Evolutionary conservation across 805 yeast species (phyloP).

Genomic region (Starmerella gropengiesseri): DNA sequence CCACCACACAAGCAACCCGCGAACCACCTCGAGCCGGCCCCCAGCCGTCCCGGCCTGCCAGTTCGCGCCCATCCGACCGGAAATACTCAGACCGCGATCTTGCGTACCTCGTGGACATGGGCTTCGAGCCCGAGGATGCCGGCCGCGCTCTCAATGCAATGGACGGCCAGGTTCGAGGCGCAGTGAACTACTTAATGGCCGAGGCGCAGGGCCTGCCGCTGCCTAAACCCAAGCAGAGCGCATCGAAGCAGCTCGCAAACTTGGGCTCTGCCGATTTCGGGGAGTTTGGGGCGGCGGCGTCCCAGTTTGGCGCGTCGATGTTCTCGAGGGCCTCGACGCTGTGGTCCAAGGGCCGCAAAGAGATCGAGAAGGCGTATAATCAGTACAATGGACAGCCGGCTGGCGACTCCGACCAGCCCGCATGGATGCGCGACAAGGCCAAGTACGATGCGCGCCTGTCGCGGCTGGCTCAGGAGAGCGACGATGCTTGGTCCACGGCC

Average conservation of each 20-base stretch:
- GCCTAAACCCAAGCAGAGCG: slow-evolving; percentile 22
- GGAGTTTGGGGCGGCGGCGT: slow-evolving; percentile 33
- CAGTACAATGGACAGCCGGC: slow-evolving; percentile 37
- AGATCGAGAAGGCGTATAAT: slow-evolving; percentile 52
- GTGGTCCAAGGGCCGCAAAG: slow-evolving; percentile 48
- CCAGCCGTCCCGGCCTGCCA: slow-evolving; percentile 7
- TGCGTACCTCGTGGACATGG: slow-evolving; percentile 71
- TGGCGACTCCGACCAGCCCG: slow-evolving; percentile 39
- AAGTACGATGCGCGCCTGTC: slow-evolving; percentile 15
- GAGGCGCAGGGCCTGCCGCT: slow-evolving; percentile 39
- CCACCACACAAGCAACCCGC: background rate
- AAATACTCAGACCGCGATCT: slow-evolving; percentile 30
- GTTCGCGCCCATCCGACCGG: background rate
- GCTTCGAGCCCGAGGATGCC: slow-evolving; percentile 55
- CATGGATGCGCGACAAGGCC: slow-evolving; percentile 60
- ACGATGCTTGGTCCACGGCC: background rate
- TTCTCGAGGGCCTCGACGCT: slow-evolving; percentile 50
- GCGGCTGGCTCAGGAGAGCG: background rate
- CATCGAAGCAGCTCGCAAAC: slow-evolving; percentile 1
- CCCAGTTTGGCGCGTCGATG: slow-evolving; percentile 46
- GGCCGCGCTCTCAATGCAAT: slow-evolving; percentile 43
- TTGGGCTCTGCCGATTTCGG: slow-evolving; percentile 9
- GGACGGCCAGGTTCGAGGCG: slow-evolving; percentile 51
- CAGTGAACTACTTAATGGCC: slow-evolving; percentile 56
- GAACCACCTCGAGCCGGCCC: background rate